Base-by-base conservation (phyloP, 2,329 filamentous ascomycete species). In the Penicillium brevicompactum region DNA sequence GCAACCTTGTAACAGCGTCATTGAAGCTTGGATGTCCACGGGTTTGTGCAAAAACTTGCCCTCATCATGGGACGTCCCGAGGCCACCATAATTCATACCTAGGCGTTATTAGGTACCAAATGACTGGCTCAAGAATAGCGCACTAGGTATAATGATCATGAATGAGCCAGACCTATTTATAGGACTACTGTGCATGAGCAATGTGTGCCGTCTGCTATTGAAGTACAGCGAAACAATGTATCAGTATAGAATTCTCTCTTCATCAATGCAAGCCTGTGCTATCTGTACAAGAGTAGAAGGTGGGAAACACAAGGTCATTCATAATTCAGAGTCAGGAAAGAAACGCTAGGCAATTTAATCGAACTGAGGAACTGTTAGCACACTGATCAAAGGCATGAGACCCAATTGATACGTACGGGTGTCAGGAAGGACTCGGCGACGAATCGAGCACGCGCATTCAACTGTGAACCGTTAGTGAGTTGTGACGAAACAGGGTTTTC, bases 401-500 rank as follows among this genome's bases (percentile, higher is more conserved):
- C 21, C 43, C 32, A 42, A 52, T 49, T 14, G 37, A 10, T 7
- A 55, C 83, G 63, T 82, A 94, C 90, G 57, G 93, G 94, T 72
- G 93, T 97, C 76, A 99, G 79, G 84, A 99, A 99, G 56, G 94
- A 97, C 78, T 99, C 94, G 46, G 94, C 94, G 49, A 99, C 93
- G 73, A 97, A 99, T 82, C 94, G 88, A 74, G 94, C 94, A 77
- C 94, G 85, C 53, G 94, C 92, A 74, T 99, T 99, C 74, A 99
- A 81, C 93, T 97, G 69, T 5, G 14, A 18, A 30, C 5, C 22
- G 34, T 53, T 37, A 53, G 51, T 43, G 18, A 43, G 7, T 10
- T 43, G n/a, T 2, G 9, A 49, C n/a, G 38, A 14, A 42, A 24
- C 5, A 3, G 32, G 7, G 34, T 43, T 5, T 9, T 8, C n/a